These are phyloP conservation scores for Tetrapisispora phaffii DNA, from an alignment of 805 yeast species.

Conservation along the genomic window DNA sequence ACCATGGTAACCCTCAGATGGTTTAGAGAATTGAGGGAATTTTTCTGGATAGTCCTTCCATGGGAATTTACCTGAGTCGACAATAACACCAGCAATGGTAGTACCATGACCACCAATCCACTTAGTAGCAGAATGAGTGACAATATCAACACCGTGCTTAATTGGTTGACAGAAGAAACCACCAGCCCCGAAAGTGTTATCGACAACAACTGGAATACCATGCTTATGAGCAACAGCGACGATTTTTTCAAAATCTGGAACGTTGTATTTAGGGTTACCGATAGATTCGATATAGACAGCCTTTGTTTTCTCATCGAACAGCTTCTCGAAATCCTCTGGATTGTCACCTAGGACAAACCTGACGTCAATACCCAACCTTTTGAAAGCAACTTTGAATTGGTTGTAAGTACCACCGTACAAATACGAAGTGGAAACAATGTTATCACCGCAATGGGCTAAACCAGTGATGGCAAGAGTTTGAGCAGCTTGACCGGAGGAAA, in stretches of 20 bases:
- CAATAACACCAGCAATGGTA: slow-evolving; percentile 82
- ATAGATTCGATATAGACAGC: slow-evolving; percentile 84
- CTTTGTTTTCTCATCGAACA: slow-evolving; percentile 76
- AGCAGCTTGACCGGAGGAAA: slow-evolving; percentile 95
- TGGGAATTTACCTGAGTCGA: slow-evolving; percentile 89
- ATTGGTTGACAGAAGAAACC: slow-evolving; percentile 79
- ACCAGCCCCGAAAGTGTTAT: slow-evolving; percentile 96
- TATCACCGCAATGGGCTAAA: slow-evolving; percentile 81
- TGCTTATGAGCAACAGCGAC: slow-evolving; percentile 70
- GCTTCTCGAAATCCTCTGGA: slow-evolving; percentile 58
- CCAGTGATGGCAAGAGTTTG: slow-evolving; percentile 77
- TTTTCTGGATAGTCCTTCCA: slow-evolving; percentile 78
- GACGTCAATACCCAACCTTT: slow-evolving; percentile 76
- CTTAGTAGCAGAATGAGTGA: slow-evolving; percentile 90
- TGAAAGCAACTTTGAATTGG: slow-evolving; percentile 87
- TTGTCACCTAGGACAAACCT: slow-evolving; percentile 77
- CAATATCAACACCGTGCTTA: slow-evolving; percentile 84
- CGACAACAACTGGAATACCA: slow-evolving; percentile 86
- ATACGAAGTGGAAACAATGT: slow-evolving; percentile 75
- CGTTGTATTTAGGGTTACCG: slow-evolving; percentile 87
- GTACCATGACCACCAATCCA: slow-evolving; percentile 98
- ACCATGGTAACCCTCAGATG: slow-evolving; percentile 92
- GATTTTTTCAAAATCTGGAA: slow-evolving; percentile 80
- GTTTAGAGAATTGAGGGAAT: slow-evolving; percentile 85
- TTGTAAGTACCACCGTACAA: slow-evolving; percentile 95